Base-by-base conservation (phyloP, 2,329 filamentous ascomycete genomes). In the Aspergillus caelatus region DNA sequence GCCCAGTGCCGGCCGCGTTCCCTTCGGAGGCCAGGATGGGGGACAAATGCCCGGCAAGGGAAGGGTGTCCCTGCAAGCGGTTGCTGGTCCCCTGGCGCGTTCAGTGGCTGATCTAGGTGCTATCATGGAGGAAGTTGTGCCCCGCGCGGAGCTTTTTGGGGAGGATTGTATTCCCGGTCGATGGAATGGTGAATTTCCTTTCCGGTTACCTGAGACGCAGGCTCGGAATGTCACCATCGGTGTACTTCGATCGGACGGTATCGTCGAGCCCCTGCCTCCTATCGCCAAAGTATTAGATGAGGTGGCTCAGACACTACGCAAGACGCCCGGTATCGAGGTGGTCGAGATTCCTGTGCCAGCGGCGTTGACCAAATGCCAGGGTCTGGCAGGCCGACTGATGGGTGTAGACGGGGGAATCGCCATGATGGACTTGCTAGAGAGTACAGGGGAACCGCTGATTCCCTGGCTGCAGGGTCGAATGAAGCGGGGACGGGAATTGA, bases 391-490 rank as follows among this genome's bases (percentile, higher is more conserved):
- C 62, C 81, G 81, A 19, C 77, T 90, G 58, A 86, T 89, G 75
- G 82, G 82, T 28, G 77, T 87, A 12, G 86, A 89, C 69, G 88
- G 87, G 14, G 82, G 78, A 1, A 82, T 83, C 11, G 70, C 72
- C 53, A 86, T 88, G 79, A 83, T 88, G 60, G 82, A 88, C 70
- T 77, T 86, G 7, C 76, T 90, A 28, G 84, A 86, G 58, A 73
- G 78, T 12, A 86, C 81, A 4, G 78, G 77, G 7, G 88, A 89
- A 66, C 85, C 86, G 0, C 75, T 89, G 1, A 88, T 84, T 14
- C 85, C 85, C 1, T 90, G 87, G 86, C 80, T 89, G n/a, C 75
- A 78, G 41, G 79, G 78, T 2, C 80, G 86, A 4, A 75, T 87
- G 46, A 80, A 78, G 43, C 81, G 85, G 10, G 82, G 83, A 52